Evolutionary conservation across 257 asterid species (phyloP), one percentile per base, ranked within the genome.

Genomic region (Solanum tarapatanum): DNA sequence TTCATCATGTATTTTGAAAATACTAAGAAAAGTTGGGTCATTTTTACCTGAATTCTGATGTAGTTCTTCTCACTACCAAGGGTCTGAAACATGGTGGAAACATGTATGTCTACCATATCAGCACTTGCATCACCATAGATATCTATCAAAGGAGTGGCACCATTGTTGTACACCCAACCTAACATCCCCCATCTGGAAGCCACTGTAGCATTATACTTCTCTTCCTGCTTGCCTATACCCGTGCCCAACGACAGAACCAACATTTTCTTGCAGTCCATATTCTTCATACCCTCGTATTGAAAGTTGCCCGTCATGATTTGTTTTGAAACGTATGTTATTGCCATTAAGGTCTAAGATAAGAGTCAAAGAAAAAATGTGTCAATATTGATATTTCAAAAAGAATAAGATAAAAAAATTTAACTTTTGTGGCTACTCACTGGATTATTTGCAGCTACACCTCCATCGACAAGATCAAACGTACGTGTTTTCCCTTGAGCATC

Each of bases 401-500:
- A 77, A 0, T 7, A 41, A 79, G 60, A 39, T 39, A 37, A 11
- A 28, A 41, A 12, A 77, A 1, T 14, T 77, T 13, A 76, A 48
- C 36, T 2, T 33, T 1, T 14, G 35, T 48, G 10, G 10, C 12
- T 16, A 84, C 93, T 93, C 68, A 94, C 96, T 3, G 97, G 97
- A 91, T 94, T 94, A 75, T 92, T 92, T 9, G 96, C 96, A 7
- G 95, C 94, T 32, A 94, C 91, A 3, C 93, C 97, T 69, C 97
- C 97, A 80, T 94, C 97, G 9, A 94, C 75, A 58, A 94, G 97
- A 89, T 94, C 89, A 66, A 88, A 92, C 1, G 85, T 85, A 23
- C 84, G 90, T 0, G 19, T 55, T 16, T 73, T 75, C 8, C 97
- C 97, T 2, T 68, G 80, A 0, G 87, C 62, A n/a, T 92, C 94